Base-by-base conservation (phyloP, 1,284 basidiomycete genomes). In the Trametes versicolor region DNA sequence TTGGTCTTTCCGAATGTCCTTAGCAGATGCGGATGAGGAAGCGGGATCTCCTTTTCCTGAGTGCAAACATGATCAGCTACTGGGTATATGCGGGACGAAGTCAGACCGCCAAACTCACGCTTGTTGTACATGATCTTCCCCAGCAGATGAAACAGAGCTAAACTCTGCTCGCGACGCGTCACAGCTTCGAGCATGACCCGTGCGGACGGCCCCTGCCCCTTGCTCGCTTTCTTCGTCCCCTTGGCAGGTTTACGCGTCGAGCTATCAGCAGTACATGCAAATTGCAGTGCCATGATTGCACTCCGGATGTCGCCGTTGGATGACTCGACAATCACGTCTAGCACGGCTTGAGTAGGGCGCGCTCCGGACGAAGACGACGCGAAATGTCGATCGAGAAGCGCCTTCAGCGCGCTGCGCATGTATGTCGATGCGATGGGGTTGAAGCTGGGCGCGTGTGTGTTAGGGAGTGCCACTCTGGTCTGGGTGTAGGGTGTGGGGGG, bases 81-180 rank as follows among this genome's bases (percentile, higher is more conserved):
- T 13, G 7, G 32, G 27, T 6, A 23, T 41, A 3, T 39, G 15
- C 15, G 13, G 37, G 32, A 17, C 4, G 9, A 36, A n/a, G 19
- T 9, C 19, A 41, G 2, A 15, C 19, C 37, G n/a, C 17, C 3
- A 2, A 0, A 79, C 87, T 64, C 63, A 95, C 97, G 88, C 78
- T 99, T 99, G 78, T 98, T 99, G 77, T 97, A 99, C 56, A 99
- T 78, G 2, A 99, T 86, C 78, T 94, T 97, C 7, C 97, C 98
- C 41, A 99, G 81, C 8, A 98, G 81, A 79, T 99, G 98, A 73
- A 99, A 99, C 45, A 99, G 80, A 2, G 88, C 90, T 10, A 99
- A 80, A 61, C 90, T 93, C 71, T 95, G 91, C 72, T 99, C 97
- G 55, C 95, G 83, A 59, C 91, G 81, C 19, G 94, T 93, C 0